A percentile compares a stretch with the other conserved stretches of the same genome.
These are phyloP conservation scores for Glycine latifolia DNA, from an alignment of 306 rosid genomes.

Conservation along the genomic window DNA sequence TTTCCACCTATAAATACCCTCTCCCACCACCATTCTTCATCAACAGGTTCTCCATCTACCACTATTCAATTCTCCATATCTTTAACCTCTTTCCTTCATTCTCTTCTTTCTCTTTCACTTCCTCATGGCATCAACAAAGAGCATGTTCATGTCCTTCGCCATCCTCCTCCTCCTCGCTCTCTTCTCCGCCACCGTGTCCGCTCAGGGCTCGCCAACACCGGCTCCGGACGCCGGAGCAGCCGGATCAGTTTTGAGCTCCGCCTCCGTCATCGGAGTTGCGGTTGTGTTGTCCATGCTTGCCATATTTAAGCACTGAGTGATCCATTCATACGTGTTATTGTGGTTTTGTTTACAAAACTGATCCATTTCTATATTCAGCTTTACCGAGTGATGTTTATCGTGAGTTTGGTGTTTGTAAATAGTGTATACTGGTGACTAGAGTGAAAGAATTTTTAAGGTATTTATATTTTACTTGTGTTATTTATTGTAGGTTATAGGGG, in stretches of 20 bases:
- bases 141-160: conserved; percentile 39
- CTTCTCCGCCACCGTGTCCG: conserved; percentile 41
- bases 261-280: conserved; percentile 46
- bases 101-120: too few species aligned
- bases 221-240: conserved; percentile 47
- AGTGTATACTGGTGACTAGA: not conserved
- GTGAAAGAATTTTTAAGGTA: not conserved
- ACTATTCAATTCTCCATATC: not conserved
- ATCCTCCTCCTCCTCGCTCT: conserved; percentile 24
- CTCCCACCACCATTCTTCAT: not conserved
- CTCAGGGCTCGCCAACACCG: conserved; percentile 49
- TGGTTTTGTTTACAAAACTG: not conserved
- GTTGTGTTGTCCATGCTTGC: conserved; percentile 45
- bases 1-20: conserved; percentile 18
- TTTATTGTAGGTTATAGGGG: not conserved
- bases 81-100: not conserved
- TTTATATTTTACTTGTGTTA: not conserved
- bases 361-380: not conserved
- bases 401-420: conserved; percentile 12
- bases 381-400: not conserved
- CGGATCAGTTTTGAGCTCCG: conserved; percentile 36
- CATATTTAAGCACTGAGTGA: conserved; percentile 42
- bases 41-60: not conserved
- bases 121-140: conserved; percentile 49
- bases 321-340: not conserved